Evolutionary conservation across 306 rosid genomes (phyloP), one percentile per base, ranked within the genome.

Genomic region (Dalbergia oliveri): DNA sequence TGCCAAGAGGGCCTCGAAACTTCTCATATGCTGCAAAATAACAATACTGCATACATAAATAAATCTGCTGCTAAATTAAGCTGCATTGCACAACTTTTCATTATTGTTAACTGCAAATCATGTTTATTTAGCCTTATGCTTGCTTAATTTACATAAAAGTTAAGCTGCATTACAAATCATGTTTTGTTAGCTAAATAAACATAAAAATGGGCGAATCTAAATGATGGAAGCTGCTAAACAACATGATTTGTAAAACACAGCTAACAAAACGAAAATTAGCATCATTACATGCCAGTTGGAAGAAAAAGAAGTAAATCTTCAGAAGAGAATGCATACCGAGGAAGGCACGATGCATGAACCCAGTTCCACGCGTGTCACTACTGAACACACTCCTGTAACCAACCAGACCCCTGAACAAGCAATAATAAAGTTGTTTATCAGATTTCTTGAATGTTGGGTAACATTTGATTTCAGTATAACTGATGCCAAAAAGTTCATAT

Each of bases 301-400:
- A 76, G 77, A 57, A 19, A 43, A 44, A 44, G n/a, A 66, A 15
- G 65, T 31, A 13, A 50, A 16, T 34, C 51, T 82, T 47, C 35
- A 19, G 74, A 23, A 44, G 66, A 82, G 73, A 66, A 84, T 50
- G 73, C 88, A 69, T 95, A 95, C 99, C 81, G 57, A 81, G 81
- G 90, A 95, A 95, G 80, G 99, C 98, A 78, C 98, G 97, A 82
- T 95, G 99, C 98, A 95, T 95, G 80, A 95, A 95, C 72, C 99
- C 99, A 86, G 96, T 90, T 89, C 99, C 99, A 69, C 99, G 99
- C 35, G 98, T 94, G 81, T 92, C 98, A n/a, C 94, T 93, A 87
- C 97, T 91, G 83, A 95, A 95, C 85, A 95, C 98, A 35, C 99
- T 95, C 83, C 98, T 90, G 86, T 95, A 95, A 79, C 99, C 97